Percentiles rank a stretch among this genome's conserved stretches.
phyloP scores from a whole-genome alignment of 164 flowering plant genomes.

The Macadamia integrifolia region DNA sequence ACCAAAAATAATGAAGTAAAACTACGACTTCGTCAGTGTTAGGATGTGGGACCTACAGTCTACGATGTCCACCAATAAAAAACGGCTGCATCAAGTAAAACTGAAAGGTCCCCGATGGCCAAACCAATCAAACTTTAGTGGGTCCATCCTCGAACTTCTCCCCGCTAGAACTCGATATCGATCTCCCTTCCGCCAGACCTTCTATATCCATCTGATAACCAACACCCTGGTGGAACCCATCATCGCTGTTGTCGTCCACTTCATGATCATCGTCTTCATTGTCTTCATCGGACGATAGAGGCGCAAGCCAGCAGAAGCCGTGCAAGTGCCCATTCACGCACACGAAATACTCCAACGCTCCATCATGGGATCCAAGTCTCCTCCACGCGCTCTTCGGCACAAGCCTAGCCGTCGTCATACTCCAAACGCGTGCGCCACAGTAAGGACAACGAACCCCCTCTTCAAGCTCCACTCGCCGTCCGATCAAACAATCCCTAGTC shows the following conservation, averaged over 20 bases:
- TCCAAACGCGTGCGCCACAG: conserved; percentile 88
- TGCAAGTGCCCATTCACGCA: conserved; percentile 89
- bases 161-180: too few species aligned
- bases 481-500: conserved; percentile 54
- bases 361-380: conserved; percentile 69
- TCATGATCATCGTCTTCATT: conserved; percentile 17
- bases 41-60: too few species aligned
- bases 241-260: conserved; percentile 13
- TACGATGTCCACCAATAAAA: too few species aligned
- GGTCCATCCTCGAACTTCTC: too few species aligned
- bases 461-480: conserved; percentile 46
- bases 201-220: neutral
- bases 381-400: conserved; percentile 65
- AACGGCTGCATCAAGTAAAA: too few species aligned
- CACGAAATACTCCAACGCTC: conserved; percentile 68
- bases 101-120: too few species aligned
- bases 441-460: conserved; percentile 62
- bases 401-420: conserved; percentile 72
- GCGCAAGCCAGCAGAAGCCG: conserved; percentile 75
- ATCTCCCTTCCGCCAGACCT: neutral
- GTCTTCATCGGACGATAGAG: conserved; percentile 54
- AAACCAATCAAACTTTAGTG: too few species aligned
- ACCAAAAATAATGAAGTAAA: too few species aligned
- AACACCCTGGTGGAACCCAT: neutral
- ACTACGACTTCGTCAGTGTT: too few species aligned